phyloP scores from a whole-genome alignment of 2,329 filamentous ascomycete species.

The Xylaria arbuscula region DNA sequence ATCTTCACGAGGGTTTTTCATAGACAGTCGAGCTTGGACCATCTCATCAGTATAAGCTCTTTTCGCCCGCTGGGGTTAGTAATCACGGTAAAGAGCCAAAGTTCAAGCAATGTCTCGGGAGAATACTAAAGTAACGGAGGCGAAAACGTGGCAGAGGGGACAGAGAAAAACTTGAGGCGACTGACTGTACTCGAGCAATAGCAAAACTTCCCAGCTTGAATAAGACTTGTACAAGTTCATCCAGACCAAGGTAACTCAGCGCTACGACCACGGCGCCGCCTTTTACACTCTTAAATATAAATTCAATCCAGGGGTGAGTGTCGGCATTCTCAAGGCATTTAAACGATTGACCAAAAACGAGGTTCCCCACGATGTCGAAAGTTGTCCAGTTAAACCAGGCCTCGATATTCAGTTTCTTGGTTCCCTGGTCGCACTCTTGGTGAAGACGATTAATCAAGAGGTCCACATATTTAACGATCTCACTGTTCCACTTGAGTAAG shows the following conservation, averaged over 20 bases:
- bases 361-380: conserved; percentile 47
- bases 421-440: conserved; percentile 46
- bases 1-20: conserved; percentile 45
- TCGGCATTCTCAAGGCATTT: conserved; percentile 49
- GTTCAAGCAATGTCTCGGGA: too few relatives aligned
- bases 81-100: too few relatives aligned
- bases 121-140: too few relatives aligned
- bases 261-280: conserved; percentile 41
- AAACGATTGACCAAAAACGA: conserved; percentile 58
- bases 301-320: conserved; percentile 51
- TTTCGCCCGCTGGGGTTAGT: too few relatives aligned
- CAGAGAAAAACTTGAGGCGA: too few relatives aligned
- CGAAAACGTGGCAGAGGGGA: too few relatives aligned
- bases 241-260: conserved; percentile 42
- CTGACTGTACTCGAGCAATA: conserved; percentile 29
- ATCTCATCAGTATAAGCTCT: conserved; percentile 41
- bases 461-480: conserved; percentile 55
- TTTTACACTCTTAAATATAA: conserved; percentile 48
- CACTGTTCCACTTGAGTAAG: conserved; percentile 1
- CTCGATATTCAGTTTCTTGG: conserved; percentile 48
- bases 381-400: conserved; percentile 54
- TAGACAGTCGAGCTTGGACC: conserved; percentile 41
- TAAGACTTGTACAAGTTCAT: conserved; percentile 40
- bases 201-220: conserved; percentile 34
- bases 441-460: conserved; percentile 54